Evolutionary conservation across 148 eudicot genomes (phyloP).

Genomic region (Drosera capensis): DNA sequence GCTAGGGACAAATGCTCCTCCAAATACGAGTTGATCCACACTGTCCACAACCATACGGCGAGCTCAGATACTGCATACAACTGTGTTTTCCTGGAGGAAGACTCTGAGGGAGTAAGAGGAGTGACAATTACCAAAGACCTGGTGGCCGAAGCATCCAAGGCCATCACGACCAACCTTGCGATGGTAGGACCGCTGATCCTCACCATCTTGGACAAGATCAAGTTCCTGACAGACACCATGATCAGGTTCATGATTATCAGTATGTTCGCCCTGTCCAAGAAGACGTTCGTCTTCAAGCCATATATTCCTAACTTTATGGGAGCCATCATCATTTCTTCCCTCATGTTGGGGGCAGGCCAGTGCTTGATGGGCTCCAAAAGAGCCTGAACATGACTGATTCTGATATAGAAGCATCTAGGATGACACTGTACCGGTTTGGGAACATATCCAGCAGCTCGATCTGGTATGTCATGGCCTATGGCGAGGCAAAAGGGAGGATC

Average conservation of each 20-base stretch:
- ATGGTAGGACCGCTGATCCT: conserved; percentile 34
- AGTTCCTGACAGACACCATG: conserved; percentile 22
- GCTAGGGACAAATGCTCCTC: conserved; percentile 20
- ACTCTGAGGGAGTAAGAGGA: conserved; percentile 20
- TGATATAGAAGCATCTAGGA: conserved; percentile 45
- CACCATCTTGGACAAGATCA: conserved; percentile 34
- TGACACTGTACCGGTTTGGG: conserved; percentile 50
- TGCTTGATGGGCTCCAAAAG: conserved; percentile 48
- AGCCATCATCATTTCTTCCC: conserved; percentile 43
- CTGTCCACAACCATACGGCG: conserved; percentile 36
- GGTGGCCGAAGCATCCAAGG: conserved; percentile 39
- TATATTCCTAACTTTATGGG: conserved; percentile 43
- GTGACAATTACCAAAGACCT: conserved; percentile 37
- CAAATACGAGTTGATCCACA: conserved; percentile 41
- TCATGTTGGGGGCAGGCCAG: conserved; percentile 49
- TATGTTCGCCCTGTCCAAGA: too few species aligned
- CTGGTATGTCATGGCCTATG: conserved; percentile 45
- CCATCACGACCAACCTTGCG: conserved; percentile 33
- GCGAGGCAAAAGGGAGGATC: conserved; percentile 54
- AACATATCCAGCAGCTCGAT: conserved; percentile 50
- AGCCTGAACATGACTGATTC: conserved; percentile 21
- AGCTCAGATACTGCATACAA: conserved; percentile 30
- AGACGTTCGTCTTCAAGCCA: conserved; percentile 24
- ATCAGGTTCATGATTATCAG: conserved; percentile 18
- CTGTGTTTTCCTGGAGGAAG: conserved; percentile 47